Conservation (phyloP, 164 flowering plant species). For the Santalum album region DNA sequence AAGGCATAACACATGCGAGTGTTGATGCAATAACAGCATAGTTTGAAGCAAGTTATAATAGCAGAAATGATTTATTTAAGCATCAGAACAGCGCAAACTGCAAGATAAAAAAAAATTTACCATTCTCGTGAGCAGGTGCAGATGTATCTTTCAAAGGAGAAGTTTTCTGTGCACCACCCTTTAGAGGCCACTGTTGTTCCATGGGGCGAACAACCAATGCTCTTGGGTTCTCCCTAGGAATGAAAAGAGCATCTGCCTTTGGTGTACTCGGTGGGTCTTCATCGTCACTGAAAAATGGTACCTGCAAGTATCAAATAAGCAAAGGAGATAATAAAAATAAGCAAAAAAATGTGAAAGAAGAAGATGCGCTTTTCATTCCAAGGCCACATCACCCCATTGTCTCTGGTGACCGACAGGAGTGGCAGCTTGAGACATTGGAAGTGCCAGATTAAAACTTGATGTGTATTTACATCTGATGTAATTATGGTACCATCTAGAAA, state of each 20-base stretch:
- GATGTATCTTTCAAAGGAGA: conserved; percentile 31
- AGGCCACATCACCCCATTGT: too few relatives aligned
- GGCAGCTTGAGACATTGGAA: too few relatives aligned
- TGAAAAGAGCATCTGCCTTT: conserved; percentile 91
- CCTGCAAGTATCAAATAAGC: conserved; percentile 33
- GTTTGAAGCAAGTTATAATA: too few relatives aligned
- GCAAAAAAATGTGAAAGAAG: background rate
- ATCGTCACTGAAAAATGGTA: conserved; percentile 81
- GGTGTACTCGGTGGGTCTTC: conserved; percentile 84
- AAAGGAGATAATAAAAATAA: background rate
- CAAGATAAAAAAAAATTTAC: conserved; percentile 36
- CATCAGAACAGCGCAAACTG: background rate
- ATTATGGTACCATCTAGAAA: too few relatives aligned
- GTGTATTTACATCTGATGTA: too few relatives aligned
- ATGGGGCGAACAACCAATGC: conserved; percentile 72
- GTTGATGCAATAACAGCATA: background rate
- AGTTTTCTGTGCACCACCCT: conserved; percentile 30
- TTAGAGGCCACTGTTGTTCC: conserved; percentile 59
- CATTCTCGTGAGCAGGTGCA: conserved; percentile 41
- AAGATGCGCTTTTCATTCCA: too few relatives aligned
- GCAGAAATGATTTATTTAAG: background rate
- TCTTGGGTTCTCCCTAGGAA: conserved; percentile 96
- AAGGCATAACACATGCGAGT: too few relatives aligned
- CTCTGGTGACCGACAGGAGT: too few relatives aligned
- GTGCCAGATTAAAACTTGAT: too few relatives aligned